Percentiles rank a stretch among this genome's conserved stretches.
phyloP scores from a whole-genome alignment of 2,329 filamentous ascomycete genomes.

The Fusarium mundagurra region DNA sequence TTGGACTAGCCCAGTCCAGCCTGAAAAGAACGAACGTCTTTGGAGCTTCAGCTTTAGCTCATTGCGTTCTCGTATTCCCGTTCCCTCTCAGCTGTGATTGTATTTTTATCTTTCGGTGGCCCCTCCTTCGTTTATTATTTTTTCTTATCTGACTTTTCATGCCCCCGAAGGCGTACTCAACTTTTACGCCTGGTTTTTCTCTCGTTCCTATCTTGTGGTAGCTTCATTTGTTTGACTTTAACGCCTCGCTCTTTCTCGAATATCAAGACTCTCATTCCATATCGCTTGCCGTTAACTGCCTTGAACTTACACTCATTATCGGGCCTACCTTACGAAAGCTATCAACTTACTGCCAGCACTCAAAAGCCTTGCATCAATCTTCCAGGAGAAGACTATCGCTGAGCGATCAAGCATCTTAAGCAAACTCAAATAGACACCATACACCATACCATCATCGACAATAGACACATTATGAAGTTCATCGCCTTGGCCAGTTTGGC shows the following conservation, averaged over 20 bases:
- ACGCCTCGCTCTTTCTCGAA: background rate
- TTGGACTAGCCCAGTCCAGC: constrained; percentile 32
- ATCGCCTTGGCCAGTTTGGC: constrained; percentile 23
- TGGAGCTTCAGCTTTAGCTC: constrained; percentile 32
- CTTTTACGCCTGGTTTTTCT: background rate
- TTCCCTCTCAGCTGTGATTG: background rate
- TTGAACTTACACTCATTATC: background rate
- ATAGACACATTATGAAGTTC: constrained; percentile 29
- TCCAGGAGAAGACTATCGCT: constrained; percentile 22
- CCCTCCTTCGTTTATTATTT: background rate
- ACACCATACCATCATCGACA: background rate
- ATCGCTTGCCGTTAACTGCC: constrained; percentile 1
- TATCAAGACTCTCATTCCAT: constrained; percentile 2
- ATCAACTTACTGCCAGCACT: background rate
- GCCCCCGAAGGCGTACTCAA: background rate
- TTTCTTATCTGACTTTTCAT: constrained; percentile 5
- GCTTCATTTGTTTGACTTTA: background rate
- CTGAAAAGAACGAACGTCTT: constrained; percentile 15
- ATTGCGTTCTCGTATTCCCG: constrained; percentile 35
- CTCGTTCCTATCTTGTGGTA: background rate
- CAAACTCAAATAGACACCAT: background rate
- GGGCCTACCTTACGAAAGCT: background rate
- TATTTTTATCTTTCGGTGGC: constrained; percentile 1
- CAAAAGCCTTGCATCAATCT: background rate
- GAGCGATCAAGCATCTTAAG: constrained; percentile 2